Percentiles rank a stretch among this genome's conserved stretches.
Conservation (phyloP, 2,329 filamentous ascomycete species). For the Colletotrichum agaves region DNA sequence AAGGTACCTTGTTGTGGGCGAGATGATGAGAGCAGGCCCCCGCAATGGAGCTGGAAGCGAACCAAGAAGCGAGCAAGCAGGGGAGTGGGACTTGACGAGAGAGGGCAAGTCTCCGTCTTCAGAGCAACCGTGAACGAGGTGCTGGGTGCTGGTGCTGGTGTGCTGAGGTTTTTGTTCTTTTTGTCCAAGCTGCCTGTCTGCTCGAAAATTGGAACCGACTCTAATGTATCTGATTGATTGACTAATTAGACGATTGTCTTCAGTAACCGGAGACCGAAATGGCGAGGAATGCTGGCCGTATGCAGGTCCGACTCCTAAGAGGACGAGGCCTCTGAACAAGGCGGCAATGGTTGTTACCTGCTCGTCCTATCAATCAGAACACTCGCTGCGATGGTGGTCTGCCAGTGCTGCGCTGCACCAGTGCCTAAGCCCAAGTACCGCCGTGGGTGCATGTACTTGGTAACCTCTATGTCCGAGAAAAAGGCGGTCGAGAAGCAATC, state of each 20-base stretch:
- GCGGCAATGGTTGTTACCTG: no score
- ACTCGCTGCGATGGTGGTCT: background rate
- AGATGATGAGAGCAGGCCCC: constrained; percentile 21
- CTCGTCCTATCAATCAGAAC: background rate
- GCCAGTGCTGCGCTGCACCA: background rate
- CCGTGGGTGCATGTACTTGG: background rate
- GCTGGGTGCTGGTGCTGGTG: no score
- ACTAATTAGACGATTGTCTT: background rate
- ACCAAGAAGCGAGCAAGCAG: constrained; percentile 9
- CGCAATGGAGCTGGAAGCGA: constrained; percentile 19
- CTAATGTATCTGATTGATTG: background rate
- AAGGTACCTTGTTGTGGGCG: constrained; percentile 25
- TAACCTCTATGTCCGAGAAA: no score
- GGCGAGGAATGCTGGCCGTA: background rate
- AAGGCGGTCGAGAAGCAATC: constrained; percentile 8
- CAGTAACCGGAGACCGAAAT: background rate
- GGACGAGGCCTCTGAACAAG: background rate
- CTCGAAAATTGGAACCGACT: background rate
- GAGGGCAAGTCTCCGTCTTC: no score
- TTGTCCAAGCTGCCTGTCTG: background rate
- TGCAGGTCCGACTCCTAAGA: constrained; percentile 13
- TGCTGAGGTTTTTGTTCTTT: no score
- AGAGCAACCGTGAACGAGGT: no score
- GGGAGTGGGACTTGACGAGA: no score
- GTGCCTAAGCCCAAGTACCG: background rate